Evolutionary conservation across 2,329 filamentous ascomycete genomes (phyloP), one percentile per base, ranked within the genome.

Genomic region (Colletotrichum liaoningense): DNA sequence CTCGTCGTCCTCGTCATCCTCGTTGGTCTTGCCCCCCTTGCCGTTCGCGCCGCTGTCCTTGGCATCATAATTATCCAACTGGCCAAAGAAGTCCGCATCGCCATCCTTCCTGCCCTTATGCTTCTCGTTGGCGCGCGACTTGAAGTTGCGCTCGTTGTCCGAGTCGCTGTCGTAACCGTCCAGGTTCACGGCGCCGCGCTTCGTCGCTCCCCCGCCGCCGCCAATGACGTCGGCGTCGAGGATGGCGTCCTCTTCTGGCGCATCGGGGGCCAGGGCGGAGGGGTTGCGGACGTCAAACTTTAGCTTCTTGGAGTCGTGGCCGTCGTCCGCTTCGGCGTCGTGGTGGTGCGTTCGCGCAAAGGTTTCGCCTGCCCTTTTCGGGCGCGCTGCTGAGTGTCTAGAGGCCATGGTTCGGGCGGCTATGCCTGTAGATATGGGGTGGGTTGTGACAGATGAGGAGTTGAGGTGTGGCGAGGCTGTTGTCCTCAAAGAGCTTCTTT

Each of bases 141-240:
- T 90, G 81, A 98, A 97, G 57, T 94, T 95, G 35, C 71, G 71
- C 80, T 98, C 97, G 76, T 97, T 96, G 65, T 93, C 91, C 2
- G 96, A 97, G 83, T 99, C 97, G 11, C 93, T 97, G 77, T 98
- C 96, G 84, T 98, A 99, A 63, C 97, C 97, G 79, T 98, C 97
- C 54, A 99, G 91, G 79, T 98, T 98, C 68, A 99, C 94, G 0
- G 96, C 97, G 77, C 96, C 96, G 75, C 97, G 94, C 82, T 98
- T 98, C 0, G 95, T 94, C 54, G 91, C 89, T 38, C 90, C 89
- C 11, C 92, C 91, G 1, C 90, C 90, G 2, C 92, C 93, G 19
- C 95, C 95, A 76, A 98, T 98, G 52, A 98, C 95, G 80, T 98
- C 97, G 26, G 95, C 95, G 63, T 97, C 94, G 9, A 99, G 89